Evolutionary conservation across 169 alveolate species (phyloP), one percentile per base, ranked within the genome.

Genomic region (Cryptosporidium bovis): DNA sequence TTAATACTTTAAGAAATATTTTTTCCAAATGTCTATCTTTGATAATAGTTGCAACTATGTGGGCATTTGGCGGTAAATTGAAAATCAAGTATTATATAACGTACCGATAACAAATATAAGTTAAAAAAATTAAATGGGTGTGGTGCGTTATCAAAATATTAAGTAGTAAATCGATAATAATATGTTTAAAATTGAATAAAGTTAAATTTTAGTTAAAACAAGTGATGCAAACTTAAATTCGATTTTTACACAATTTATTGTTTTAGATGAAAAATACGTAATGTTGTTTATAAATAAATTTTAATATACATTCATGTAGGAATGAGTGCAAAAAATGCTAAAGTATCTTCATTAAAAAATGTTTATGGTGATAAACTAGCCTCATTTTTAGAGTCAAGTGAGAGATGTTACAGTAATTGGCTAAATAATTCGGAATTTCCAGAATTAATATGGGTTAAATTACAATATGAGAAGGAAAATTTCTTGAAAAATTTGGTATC

Each of bases 351-450:
- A 20, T 48, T 77, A 34, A 77, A 44, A 66, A 71, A 77, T 34
- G 71, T 62, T 5, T 77, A 77, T 40, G 87, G 87, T 18, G 71
- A 77, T 36, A 60, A 24, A 18, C n/a, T 62, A 27, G 87, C 65
- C 0, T 77, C 65, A 16, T 77, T 77, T 46, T 24, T 77, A 12
- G 87, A 77, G 24, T 53, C 69, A 36, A 56, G 48, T 4, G 87
- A 77, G n/a, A 34, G n/a, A 31, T 46, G 51, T 15, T 77, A 60
- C 31, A 77, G 27, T 13, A 46, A 34, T 44, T 77, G 62, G 71
- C 33, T 31, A 12, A 24, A 51, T 20, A 16, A 62, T 62, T 34
- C 77, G 8, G 87, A 77, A 20, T 13, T 55, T 40, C 87, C 87
- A 36, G 77, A 60, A 18, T 10, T 18, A 12, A 34, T 60, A 4